Evolutionary conservation across 2,329 filamentous ascomycete species (phyloP).

Genomic region (Tolypocladium paradoxum): DNA sequence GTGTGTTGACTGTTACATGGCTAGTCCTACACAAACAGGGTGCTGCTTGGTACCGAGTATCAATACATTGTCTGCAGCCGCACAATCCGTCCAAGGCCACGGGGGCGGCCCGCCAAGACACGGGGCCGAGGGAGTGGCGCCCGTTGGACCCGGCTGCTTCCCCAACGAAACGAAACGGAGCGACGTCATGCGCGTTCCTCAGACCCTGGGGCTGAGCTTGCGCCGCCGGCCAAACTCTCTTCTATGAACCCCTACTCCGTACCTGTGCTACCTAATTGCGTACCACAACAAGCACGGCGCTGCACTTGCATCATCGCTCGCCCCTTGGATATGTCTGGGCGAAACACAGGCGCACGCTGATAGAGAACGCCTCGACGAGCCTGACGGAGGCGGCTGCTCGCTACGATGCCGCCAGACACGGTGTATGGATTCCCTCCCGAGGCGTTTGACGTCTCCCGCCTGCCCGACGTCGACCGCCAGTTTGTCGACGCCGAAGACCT

Average conservation of each 20-base stretch:
- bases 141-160: slow-evolving; percentile 4
- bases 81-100: neutral
- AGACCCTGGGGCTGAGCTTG: neutral
- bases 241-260: neutral
- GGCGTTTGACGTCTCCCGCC: slow-evolving; percentile 54
- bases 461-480: slow-evolving; percentile 72
- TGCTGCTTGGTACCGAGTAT: too few species aligned
- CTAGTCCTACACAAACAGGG: too few species aligned
- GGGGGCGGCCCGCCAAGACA: neutral
- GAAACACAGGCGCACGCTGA: neutral
- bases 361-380: neutral
- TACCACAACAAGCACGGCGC: neutral
- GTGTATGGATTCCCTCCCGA: slow-evolving; percentile 48
- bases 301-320: neutral
- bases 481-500: slow-evolving; percentile 68
- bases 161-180: slow-evolving; percentile 17
- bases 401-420: slow-evolving; percentile 14
- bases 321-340: neutral
- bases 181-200: slow-evolving; percentile 6
- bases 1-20: too few species aligned
- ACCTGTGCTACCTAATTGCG: neutral
- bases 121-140: neutral
- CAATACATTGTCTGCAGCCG: too few species aligned
- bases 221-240: neutral
- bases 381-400: neutral